Evolutionary conservation across 768 basidiomycete species (phyloP).

Genomic region (Cyclocybe cylindracea): DNA sequence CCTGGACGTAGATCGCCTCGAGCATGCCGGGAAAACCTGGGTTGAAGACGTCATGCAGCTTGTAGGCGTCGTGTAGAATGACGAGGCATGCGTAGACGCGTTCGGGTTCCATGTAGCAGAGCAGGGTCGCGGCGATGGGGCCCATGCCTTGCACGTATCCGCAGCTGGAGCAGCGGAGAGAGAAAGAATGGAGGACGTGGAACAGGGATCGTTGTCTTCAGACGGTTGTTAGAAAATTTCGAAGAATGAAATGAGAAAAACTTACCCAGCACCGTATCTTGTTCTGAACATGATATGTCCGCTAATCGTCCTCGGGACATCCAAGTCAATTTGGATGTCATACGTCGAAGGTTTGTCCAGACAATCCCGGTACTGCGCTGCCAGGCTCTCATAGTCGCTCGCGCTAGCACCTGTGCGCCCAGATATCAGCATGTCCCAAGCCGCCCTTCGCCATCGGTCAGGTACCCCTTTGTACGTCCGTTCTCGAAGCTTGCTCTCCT

Average conservation of each 20-base stretch:
- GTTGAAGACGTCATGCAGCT: slow-evolving; percentile 84
- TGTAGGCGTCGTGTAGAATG: slow-evolving; percentile 86
- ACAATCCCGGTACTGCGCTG: slow-evolving; percentile 55
- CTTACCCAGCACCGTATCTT: slow-evolving; percentile 92
- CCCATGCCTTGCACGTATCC: slow-evolving; percentile 99
- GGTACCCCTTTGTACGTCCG: slow-evolving; percentile 95
- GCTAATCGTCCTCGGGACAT: slow-evolving; percentile 94
- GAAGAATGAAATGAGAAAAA: slow-evolving; percentile 14
- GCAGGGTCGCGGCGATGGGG: slow-evolving; percentile 90
- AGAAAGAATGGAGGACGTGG: slow-evolving; percentile 92
- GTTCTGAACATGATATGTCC: slow-evolving; percentile 95
- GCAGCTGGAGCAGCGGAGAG: slow-evolving; percentile 78
- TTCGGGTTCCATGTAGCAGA: slow-evolving; percentile 93
- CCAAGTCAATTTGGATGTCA: slow-evolving; percentile 97
- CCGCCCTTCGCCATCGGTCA: slow-evolving; percentile 92
- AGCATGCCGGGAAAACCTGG: slow-evolving; percentile 96
- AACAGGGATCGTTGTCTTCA: slow-evolving; percentile 90
- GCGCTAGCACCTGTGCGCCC: slow-evolving; percentile 47
- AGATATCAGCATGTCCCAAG: slow-evolving; percentile 84
- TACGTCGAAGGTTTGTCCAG: slow-evolving; percentile 83
- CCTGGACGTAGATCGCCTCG: slow-evolving; percentile 95
- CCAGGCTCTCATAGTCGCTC: slow-evolving; percentile 44
- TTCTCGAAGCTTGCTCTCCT: slow-evolving; percentile 67
- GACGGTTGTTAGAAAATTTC: not conserved
- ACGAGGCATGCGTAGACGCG: slow-evolving; percentile 83